Evolutionary conservation across 441 rosid species (phyloP).

Genomic region (Lepidium campestre): DNA sequence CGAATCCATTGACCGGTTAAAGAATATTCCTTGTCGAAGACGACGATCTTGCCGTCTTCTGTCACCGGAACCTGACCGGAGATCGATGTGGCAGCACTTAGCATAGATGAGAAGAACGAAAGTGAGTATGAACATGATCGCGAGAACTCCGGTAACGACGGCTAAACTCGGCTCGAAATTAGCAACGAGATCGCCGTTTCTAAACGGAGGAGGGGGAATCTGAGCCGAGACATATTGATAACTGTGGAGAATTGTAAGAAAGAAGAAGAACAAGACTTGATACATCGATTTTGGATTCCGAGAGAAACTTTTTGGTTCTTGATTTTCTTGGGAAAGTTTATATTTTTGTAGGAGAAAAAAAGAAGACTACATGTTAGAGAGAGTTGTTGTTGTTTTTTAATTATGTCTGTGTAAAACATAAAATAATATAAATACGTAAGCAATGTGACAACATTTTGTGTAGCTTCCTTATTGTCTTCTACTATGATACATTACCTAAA

Average conservation of each 20-base stretch:
- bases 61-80: slow-evolving; percentile 17
- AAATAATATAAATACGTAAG: slow-evolving; percentile 9
- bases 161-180: slow-evolving; percentile 71
- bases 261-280: slow-evolving; percentile 17
- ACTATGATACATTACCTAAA: neutral
- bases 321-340: neutral
- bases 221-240: slow-evolving; percentile 36
- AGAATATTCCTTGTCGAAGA: slow-evolving; percentile 18
- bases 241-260: slow-evolving; percentile 7
- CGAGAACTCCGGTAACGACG: slow-evolving; percentile 64
- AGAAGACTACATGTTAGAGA: neutral
- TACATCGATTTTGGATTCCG: slow-evolving; percentile 31
- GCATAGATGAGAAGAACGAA: slow-evolving; percentile 57
- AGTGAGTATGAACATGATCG: slow-evolving; percentile 54
- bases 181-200: slow-evolving; percentile 26
- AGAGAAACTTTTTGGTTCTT: neutral
- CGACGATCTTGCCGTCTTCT: slow-evolving; percentile 17
- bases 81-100: slow-evolving; percentile 50
- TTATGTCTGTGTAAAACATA: neutral
- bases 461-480: slow-evolving; percentile 11
- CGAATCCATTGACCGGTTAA: slow-evolving; percentile 16
- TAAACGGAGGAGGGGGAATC: slow-evolving; percentile 20
- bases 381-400: neutral
- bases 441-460: slow-evolving; percentile 23
- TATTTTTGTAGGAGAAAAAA: neutral